Conservation (phyloP, 2,329 filamentous ascomycete genomes). For the Aspergillus brunneoviolaceus region DNA sequence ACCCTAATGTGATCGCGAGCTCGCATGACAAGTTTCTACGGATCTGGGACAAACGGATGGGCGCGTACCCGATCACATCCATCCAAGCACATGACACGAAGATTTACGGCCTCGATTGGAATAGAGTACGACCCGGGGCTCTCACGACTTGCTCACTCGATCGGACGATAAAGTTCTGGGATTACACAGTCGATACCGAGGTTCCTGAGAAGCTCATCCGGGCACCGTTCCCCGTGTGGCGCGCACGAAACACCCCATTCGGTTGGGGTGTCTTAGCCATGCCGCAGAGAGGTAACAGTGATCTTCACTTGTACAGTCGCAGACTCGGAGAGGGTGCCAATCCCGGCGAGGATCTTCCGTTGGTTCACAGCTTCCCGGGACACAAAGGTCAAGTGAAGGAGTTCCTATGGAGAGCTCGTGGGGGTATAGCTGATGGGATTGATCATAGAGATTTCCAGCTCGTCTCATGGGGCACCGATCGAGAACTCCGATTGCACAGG, state of each 20-base stretch:
- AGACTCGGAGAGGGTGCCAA: slow-evolving; percentile 44
- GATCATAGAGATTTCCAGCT: slow-evolving; percentile 89
- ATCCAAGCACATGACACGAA: slow-evolving; percentile 89
- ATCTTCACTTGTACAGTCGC: slow-evolving; percentile 80
- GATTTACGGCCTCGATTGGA: slow-evolving; percentile 96
- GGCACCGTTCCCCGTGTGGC: slow-evolving; percentile 85
- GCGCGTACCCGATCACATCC: slow-evolving; percentile 73
- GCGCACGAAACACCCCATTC: slow-evolving; percentile 88
- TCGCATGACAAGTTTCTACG: slow-evolving; percentile 84
- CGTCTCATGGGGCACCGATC: slow-evolving; percentile 89
- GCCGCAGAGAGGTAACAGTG: slow-evolving; percentile 83
- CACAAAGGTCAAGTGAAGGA: slow-evolving; percentile 74
- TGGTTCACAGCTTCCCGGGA: slow-evolving; percentile 54
- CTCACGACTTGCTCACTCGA: slow-evolving; percentile 88
- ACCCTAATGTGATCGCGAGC: slow-evolving; percentile 83
- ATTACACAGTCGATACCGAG: slow-evolving; percentile 65
- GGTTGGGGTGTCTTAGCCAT: slow-evolving; percentile 83
- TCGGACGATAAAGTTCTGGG: slow-evolving; percentile 91
- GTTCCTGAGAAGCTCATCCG: slow-evolving; percentile 73
- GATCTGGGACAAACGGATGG: slow-evolving; percentile 85
- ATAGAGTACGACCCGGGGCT: slow-evolving; percentile 68
- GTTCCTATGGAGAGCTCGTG: slow-evolving; percentile 83
- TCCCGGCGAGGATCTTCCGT: slow-evolving; percentile 37
- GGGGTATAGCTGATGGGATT: slow-evolving; percentile 64
- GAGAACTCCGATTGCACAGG: slow-evolving; percentile 74